Evolutionary conservation across 2,329 filamentous ascomycete genomes (phyloP), one percentile per base, ranked within the genome.

Genomic region (Xylaria arbuscula): DNA sequence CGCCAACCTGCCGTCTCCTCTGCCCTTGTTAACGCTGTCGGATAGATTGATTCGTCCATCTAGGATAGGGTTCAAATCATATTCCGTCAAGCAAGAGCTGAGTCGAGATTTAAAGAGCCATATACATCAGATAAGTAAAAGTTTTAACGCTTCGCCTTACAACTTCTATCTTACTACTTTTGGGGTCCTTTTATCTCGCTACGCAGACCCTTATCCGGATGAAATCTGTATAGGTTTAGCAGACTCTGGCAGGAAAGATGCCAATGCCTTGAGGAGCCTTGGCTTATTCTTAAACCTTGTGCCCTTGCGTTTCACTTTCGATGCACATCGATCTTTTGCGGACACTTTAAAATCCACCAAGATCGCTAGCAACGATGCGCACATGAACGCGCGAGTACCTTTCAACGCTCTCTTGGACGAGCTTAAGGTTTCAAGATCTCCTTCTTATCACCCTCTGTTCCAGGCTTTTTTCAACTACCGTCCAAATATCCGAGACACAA

Each of bases 161-260:
- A n/a, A n/a, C n/a, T n/a, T n/a, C n/a, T n/a, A n/a, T n/a, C n/a
- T n/a, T n/a, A n/a, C n/a, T n/a, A n/a, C n/a, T n/a, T n/a, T n/a
- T n/a, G n/a, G n/a, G n/a, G n/a, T n/a, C n/a, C n/a, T n/a, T n/a
- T n/a, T n/a, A n/a, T n/a, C n/a, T n/a, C n/a, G n/a, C n/a, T n/a
- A n/a, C n/a, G n/a, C n/a, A n/a, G n/a, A n/a, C n/a, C n/a, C n/a
- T n/a, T n/a, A n/a, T n/a, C n/a, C n/a, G n/a, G n/a, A n/a, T n/a
- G n/a, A n/a, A n/a, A n/a, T 85, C 22, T 76, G 69, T 55, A 82
- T 85, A 60, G 84, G 83, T 15, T 74, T 85, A 15, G 78, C 79
- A 0, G 82, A 85, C 70, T 80, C 80, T 2, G 81, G 81, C 1
- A 78, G 83, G 1, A 54, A 53, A 50, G 58, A 64, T 17, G 47